Conservation (phyloP, 176 grass and related monocot genomes). For the Carex pumila region DNA sequence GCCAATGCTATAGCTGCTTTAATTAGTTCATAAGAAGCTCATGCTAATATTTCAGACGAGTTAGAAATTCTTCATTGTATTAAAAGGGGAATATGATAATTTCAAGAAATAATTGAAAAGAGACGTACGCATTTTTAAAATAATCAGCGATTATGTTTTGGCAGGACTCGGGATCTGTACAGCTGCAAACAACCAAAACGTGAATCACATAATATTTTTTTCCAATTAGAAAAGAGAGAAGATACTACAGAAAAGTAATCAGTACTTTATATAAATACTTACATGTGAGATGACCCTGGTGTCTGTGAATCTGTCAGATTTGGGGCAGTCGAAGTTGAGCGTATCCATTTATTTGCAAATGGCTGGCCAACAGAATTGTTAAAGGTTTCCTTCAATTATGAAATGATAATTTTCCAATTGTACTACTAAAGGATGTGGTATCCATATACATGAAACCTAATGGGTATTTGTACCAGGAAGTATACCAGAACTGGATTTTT, state of each 20-base stretch:
- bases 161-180: conserved; percentile 67
- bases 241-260: not conserved
- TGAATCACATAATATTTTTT: not conserved
- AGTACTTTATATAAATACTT: conserved; percentile 22
- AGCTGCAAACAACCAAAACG: conserved; percentile 30
- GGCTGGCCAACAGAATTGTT: conserved; percentile 32
- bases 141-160: conserved; percentile 61
- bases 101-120: not conserved
- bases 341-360: conserved; percentile 83
- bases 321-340: conserved; percentile 32
- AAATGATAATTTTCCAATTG: not conserved
- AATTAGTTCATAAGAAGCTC: not conserved
- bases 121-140: conserved; percentile 64
- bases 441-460: not conserved
- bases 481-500: not conserved
- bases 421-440: not conserved
- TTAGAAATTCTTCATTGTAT: not conserved
- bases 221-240: not conserved
- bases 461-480: not conserved
- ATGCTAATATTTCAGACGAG: not conserved
- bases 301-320: conserved; percentile 39
- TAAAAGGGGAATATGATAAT: not conserved
- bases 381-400: not conserved
- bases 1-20: not conserved
- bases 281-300: conserved; percentile 49